Percentiles rank a stretch among this genome's conserved stretches.
These are phyloP conservation scores for Phaseolus coccineus DNA, from an alignment of 331 rosid genomes.

Conservation along the genomic window DNA sequence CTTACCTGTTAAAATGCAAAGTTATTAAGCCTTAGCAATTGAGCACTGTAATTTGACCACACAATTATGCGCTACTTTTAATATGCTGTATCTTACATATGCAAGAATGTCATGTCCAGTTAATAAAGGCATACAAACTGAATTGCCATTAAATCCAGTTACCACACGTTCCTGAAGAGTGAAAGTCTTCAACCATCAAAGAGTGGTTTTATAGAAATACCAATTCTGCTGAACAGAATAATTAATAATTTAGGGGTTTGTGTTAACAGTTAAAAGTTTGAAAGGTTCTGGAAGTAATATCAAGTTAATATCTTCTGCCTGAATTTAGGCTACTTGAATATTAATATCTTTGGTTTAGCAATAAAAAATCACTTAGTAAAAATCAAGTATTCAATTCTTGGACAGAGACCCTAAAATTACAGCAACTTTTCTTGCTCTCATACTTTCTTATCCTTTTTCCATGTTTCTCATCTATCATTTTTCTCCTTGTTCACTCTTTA, in stretches of 20 bases:
- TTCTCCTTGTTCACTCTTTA: conserved; percentile 6
- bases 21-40: background rate
- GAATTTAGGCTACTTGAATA: background rate
- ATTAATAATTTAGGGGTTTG: background rate
- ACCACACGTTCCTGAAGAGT: conserved; percentile 32
- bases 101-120: background rate
- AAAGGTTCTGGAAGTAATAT: background rate
- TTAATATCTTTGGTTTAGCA: background rate
- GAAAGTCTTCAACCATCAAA: background rate
- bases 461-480: conserved; percentile 6
- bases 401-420: background rate
- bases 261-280: background rate
- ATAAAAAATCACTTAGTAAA: background rate
- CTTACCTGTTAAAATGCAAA: conserved; percentile 60
- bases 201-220: background rate
- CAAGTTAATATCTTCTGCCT: background rate
- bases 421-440: background rate
- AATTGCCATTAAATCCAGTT: background rate
- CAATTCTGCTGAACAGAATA: conserved; percentile 25
- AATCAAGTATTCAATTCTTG: background rate
- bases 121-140: background rate
- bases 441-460: background rate
- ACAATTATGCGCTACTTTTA: background rate
- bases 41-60: background rate
- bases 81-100: background rate